phyloP scores from a whole-genome alignment of 139 green algal genomes.

The Chlamydomonas schloesseri region DNA sequence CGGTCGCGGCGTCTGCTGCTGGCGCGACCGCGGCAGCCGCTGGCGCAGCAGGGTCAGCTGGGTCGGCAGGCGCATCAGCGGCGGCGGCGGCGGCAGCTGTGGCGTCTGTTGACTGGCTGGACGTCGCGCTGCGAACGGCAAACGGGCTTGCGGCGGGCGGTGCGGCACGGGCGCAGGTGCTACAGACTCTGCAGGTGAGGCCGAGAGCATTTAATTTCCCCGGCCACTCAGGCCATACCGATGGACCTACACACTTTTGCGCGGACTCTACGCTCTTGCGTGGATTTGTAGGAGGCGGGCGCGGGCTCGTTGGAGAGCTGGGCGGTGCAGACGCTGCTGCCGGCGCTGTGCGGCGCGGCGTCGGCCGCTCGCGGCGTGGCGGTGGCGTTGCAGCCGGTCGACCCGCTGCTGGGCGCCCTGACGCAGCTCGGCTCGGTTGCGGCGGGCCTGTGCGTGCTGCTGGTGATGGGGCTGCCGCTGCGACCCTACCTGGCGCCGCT shows the following conservation, averaged over 20 bases:
- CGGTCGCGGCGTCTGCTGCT: background rate
- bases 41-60: background rate
- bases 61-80: background rate
- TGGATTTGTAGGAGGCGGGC: too few relatives aligned
- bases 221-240: too few relatives aligned
- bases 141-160: background rate
- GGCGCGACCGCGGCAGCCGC: background rate
- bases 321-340: constrained; percentile 20
- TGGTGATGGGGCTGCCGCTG: constrained; percentile 18
- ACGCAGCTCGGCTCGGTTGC: background rate
- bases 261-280: too few relatives aligned
- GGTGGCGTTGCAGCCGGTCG: background rate
- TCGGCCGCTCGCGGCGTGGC: background rate
- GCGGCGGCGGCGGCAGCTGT: background rate
- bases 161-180: background rate
- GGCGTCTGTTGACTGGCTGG: constrained; percentile 21
- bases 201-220: too few relatives aligned
- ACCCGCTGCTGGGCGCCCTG: background rate
- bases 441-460: background rate
- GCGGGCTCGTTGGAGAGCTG: background rate
- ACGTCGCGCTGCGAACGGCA: constrained; percentile 2
- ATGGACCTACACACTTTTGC: too few relatives aligned
- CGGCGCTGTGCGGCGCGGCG: background rate
- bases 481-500: constrained; percentile 20
- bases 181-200: constrained; percentile 22